A percentile compares a stretch with the other conserved stretches of the same genome.
Evolutionary conservation across 257 asterid species (phyloP).

Genomic region (Mitragyna speciosa): DNA sequence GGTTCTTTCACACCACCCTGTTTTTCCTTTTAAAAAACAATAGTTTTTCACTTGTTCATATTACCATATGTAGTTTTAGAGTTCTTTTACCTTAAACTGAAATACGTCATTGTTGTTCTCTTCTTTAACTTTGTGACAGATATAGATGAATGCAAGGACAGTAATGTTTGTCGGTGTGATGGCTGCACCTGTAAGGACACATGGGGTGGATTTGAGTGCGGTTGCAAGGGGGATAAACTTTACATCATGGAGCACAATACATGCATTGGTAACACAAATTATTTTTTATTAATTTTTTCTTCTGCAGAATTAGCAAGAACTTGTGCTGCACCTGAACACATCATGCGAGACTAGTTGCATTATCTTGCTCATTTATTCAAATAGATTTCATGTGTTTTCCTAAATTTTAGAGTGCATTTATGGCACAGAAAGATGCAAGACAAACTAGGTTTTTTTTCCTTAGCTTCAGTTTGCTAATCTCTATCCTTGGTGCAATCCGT

Average conservation of each 20-base stretch:
- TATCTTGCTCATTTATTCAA: background rate
- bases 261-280: conserved; percentile 60
- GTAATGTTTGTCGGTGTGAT: conserved; percentile 63
- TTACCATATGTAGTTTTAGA: background rate
- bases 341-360: background rate
- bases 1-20: conserved; percentile 28
- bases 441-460: background rate
- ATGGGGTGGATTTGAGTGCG: conserved; percentile 86
- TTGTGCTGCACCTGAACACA: background rate
- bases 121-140: conserved; percentile 35
- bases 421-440: background rate
- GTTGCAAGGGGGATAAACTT: conserved; percentile 60
- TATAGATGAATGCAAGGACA: conserved; percentile 78
- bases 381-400: background rate
- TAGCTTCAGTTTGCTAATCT: too few relatives aligned
- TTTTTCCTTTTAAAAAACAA: background rate
- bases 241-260: conserved; percentile 80
- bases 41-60: background rate
- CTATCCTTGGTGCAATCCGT: background rate
- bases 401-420: background rate
- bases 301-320: background rate
- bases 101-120: background rate
- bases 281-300: background rate
- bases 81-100: background rate
- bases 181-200: conserved; percentile 82